Percentiles rank a stretch among this genome's conserved stretches.
Conservation (phyloP, 768 basidiomycete species). For the Crepidotus variabilis region DNA sequence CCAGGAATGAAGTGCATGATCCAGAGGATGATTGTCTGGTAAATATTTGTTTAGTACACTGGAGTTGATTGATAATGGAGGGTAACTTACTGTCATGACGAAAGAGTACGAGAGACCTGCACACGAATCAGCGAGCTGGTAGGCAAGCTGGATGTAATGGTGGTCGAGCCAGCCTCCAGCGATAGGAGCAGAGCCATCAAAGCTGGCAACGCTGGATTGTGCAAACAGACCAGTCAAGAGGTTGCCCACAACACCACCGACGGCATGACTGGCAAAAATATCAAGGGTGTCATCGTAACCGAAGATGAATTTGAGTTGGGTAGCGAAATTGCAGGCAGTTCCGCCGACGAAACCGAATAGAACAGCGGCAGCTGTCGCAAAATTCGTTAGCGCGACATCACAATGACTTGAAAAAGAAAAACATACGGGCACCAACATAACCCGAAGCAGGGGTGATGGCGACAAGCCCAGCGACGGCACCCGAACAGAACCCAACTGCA, state of each 20-base stretch:
- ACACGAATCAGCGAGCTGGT: slow-evolving; percentile 76
- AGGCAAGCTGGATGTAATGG: slow-evolving; percentile 77
- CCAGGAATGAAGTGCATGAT: slow-evolving; percentile 86
- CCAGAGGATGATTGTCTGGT: slow-evolving; percentile 78
- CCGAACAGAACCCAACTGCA: slow-evolving; percentile 93
- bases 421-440: slow-evolving; percentile 71
- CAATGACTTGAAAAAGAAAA: not conserved
- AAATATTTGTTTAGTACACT: not conserved
- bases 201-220: slow-evolving; percentile 70
- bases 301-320: slow-evolving; percentile 83
- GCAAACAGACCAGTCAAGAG: slow-evolving; percentile 88
- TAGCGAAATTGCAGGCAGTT: slow-evolving; percentile 90
- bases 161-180: slow-evolving; percentile 87
- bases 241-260: slow-evolving; percentile 81
- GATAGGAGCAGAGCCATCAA: slow-evolving; percentile 67
- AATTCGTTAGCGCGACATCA: not conserved
- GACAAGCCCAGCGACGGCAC: slow-evolving; percentile 87
- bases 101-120: slow-evolving; percentile 70
- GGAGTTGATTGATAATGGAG: not conserved
- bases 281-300: slow-evolving; percentile 80
- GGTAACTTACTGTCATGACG: slow-evolving; percentile 59
- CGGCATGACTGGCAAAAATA: slow-evolving; percentile 84
- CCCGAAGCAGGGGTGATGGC: slow-evolving; percentile 87
- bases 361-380: slow-evolving; percentile 65
- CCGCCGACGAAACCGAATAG: slow-evolving; percentile 84